Base-by-base conservation (phyloP, 768 basidiomycete genomes). In the Tricholoma saponaceum region DNA sequence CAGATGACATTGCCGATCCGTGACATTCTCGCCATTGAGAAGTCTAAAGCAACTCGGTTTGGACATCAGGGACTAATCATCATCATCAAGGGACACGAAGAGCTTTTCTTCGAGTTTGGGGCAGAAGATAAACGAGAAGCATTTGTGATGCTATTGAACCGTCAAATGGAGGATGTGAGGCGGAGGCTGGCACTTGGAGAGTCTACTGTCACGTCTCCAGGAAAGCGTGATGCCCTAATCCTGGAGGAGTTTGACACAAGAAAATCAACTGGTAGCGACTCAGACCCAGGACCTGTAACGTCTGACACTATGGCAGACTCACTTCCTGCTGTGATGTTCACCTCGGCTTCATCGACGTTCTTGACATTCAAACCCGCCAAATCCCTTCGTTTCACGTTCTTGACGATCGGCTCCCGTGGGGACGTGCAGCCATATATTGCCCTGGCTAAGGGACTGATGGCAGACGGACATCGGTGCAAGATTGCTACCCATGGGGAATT, bases 371-470 rank as follows among this genome's bases (percentile, higher is more conserved):
- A 94, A 71, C 97, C 96, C 2, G 81, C 83, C 64, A 82, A 90
- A 63, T 77, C 90, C 2, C 73, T 99, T 59, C 88, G 85, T 64
- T 92, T 99, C 66, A 98, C 97, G 0, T 94, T 96, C 74, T 73
- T 98, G 60, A 98, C 96, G 1, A 97, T 99, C 63, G 96, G 96
- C 5, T 95, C 93, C 20, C 83, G 96, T 52, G 96, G 96, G 52
- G 96, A 99, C 69, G 97, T 98, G 8, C 96, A 99, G 71, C 96
- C 96, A 10, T 99, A 98, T 68, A 98, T 99, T 64, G 88, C 97
- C 1, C 79, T 99, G 8, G 91, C 92, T 22, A 97, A 95, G 70
- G 95, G 94, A 0, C 73, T 96, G 23, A 87, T 92, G 72, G 84
- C 85, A 5, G 92, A 96, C 69, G 96, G 96, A 0, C 96, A 99